Conservation (phyloP, 2,329 filamentous ascomycete species). For the Apiospora sp. region DNA sequence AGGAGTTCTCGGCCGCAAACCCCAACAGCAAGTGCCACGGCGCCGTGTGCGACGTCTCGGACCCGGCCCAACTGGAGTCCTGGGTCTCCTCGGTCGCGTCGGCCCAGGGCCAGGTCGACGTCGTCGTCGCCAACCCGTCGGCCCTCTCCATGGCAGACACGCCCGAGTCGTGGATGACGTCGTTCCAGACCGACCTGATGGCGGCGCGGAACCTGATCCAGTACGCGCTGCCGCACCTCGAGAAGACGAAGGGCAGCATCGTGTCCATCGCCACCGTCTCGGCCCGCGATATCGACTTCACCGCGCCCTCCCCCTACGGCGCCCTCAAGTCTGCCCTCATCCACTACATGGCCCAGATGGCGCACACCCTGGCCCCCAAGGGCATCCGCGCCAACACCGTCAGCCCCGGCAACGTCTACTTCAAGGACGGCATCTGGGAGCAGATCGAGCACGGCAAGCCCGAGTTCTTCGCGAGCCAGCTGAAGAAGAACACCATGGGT, state of each 20-base stretch:
- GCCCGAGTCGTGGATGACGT: conserved; percentile 35
- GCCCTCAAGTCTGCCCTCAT: conserved; percentile 46
- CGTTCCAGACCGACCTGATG: conserved; percentile 45
- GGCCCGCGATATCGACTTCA: conserved; percentile 47
- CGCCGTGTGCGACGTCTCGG: conserved; percentile 30
- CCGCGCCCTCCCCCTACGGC: conserved; percentile 45
- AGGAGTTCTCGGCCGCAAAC: conserved; percentile 22
- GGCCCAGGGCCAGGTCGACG: conserved; percentile 30
- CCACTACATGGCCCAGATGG: conserved; percentile 46
- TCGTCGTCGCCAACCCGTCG: conserved; percentile 36
- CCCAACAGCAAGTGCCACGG: conserved; percentile 26
- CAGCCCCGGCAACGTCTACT: conserved; percentile 46
- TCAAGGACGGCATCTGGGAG: conserved; percentile 46
- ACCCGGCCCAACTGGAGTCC: conserved; percentile 27
- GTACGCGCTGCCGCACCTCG: conserved; percentile 43
- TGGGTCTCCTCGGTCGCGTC: conserved; percentile 29
- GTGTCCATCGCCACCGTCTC: conserved; percentile 46
- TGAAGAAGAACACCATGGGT: conserved; percentile 32
- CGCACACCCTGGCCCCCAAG: conserved; percentile 43
- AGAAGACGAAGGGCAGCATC: conserved; percentile 44
- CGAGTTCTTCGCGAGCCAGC: conserved; percentile 38
- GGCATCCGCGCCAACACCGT: conserved; percentile 47
- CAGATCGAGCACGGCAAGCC: conserved; percentile 41
- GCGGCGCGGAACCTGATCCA: conserved; percentile 43
- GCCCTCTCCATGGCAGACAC: conserved; percentile 40